Conservation (phyloP, 2,329 filamentous ascomycete species). For the Drechslerella coelobrocha region DNA sequence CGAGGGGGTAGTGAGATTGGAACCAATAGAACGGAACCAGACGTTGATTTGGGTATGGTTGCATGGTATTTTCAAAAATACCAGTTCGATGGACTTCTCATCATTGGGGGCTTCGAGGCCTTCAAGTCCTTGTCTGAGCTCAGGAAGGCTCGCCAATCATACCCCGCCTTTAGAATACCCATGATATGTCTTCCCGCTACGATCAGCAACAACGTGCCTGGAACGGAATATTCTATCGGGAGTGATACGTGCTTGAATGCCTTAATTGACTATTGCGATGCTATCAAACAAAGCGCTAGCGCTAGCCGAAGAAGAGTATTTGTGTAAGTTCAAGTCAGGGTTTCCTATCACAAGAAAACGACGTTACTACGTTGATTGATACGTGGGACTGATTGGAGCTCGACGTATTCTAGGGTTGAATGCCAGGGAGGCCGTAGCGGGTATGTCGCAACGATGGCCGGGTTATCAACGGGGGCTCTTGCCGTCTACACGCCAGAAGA, state of each 20-base stretch:
- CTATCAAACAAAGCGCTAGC: constrained; percentile 95
- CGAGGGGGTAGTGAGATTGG: constrained; percentile 97
- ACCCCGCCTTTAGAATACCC: constrained; percentile 87
- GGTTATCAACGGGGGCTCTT: constrained; percentile 86
- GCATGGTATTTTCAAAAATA: constrained; percentile 84
- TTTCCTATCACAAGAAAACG: background rate
- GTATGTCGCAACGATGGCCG: constrained; percentile 89
- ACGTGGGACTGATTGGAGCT: background rate
- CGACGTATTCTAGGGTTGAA: constrained; percentile 68
- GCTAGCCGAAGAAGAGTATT: constrained; percentile 92
- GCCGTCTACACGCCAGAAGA: constrained; percentile 98
- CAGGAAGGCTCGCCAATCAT: constrained; percentile 77
- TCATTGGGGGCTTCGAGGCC: constrained; percentile 94
- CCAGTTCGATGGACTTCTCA: constrained; percentile 87
- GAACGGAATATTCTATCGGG: constrained; percentile 94
- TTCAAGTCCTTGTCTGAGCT: constrained; percentile 91
- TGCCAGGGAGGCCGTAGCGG: constrained; percentile 94
- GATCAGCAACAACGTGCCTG: constrained; percentile 97
- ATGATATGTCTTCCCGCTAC: constrained; percentile 93
- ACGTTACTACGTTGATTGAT: background rate
- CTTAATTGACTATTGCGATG: constrained; percentile 92
- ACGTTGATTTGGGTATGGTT: constrained; percentile 82
- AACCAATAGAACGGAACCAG: constrained; percentile 91
- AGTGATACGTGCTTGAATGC: constrained; percentile 97
- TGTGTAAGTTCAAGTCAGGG: constrained; percentile 61